Conservation (phyloP, 306 rosid species). For the Medicago lupulina region DNA sequence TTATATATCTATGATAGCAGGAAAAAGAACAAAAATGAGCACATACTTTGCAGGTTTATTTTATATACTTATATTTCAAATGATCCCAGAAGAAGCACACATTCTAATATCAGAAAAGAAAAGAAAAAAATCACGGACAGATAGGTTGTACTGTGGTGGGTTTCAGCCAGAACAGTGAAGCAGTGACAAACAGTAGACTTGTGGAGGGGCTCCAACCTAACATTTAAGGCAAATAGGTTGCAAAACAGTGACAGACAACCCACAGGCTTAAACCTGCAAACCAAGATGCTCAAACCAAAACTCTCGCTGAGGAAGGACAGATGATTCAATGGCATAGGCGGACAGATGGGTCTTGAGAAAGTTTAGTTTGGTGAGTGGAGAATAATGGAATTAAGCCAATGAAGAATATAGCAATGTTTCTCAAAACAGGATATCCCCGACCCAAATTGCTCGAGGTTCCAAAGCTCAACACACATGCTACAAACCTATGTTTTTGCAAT, state of each 20-base stretch:
- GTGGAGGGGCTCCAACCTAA: neutral
- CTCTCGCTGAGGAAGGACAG: neutral
- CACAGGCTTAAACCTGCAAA: neutral
- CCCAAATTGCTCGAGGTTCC: too few relatives aligned
- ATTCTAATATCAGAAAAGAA: neutral
- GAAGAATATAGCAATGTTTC: too few relatives aligned
- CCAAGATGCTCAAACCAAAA: neutral
- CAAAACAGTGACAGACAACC: slow-evolving; percentile 1
- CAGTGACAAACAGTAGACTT: neutral
- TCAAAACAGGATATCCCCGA: too few relatives aligned
- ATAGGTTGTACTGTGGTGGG: neutral
- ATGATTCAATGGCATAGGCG: neutral
- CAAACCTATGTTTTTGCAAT: too few relatives aligned
- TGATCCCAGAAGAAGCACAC: neutral
- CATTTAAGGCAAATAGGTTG: neutral
- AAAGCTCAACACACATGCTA: too few relatives aligned
- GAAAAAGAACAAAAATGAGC: neutral
- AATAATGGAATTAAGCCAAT: too few relatives aligned
- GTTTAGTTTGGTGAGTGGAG: too few relatives aligned
- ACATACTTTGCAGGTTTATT: neutral
- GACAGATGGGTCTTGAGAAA: too few relatives aligned
- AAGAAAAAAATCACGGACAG: neutral
- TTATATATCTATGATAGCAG: too few relatives aligned
- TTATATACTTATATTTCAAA: neutral
- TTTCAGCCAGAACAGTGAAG: neutral